Evolutionary conservation across 2,329 filamentous ascomycete genomes (phyloP).

Genomic region (Dendrostoma leiphaemia): DNA sequence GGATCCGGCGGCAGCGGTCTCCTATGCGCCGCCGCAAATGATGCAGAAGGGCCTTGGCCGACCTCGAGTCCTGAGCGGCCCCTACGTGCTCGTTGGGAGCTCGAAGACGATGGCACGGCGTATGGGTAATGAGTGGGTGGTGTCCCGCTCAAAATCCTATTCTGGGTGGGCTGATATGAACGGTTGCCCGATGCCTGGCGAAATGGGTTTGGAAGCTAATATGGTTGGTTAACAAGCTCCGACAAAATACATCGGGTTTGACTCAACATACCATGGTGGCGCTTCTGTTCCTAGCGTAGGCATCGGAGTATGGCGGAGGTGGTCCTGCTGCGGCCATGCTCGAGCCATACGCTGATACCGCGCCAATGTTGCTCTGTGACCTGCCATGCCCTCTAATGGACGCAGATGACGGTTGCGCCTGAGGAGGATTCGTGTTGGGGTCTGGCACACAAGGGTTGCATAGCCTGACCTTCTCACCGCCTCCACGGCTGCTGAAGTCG

Average conservation of each 20-base stretch:
- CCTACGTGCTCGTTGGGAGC: conserved; percentile 16
- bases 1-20: conserved; percentile 40
- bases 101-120: conserved; percentile 20
- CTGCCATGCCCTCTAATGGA: conserved; percentile 37
- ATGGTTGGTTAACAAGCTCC: not conserved
- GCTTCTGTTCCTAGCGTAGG: conserved; percentile 42
- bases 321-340: conserved; percentile 21
- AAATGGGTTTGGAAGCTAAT: conserved; percentile 6
- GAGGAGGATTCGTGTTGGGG: conserved; percentile 57
- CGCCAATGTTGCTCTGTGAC: conserved; percentile 43
- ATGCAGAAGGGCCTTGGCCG: conserved; percentile 29
- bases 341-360: not conserved
- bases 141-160: conserved; percentile 39
- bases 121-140: conserved; percentile 34
- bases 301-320: conserved; percentile 37
- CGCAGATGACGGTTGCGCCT: conserved; percentile 27
- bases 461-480: conserved; percentile 57
- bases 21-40: conserved; percentile 30
- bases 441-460: conserved; percentile 64
- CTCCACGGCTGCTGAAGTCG: conserved; percentile 45
- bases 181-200: conserved; percentile 7
- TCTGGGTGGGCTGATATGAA: conserved; percentile 33
- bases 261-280: conserved; percentile 54
- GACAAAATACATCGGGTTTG: too few relatives aligned
- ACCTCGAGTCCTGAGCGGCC: conserved; percentile 33